These are phyloP conservation scores for Ammopiptanthus mongolicus DNA, from an alignment of 306 rosid species.

Conservation along the genomic window DNA sequence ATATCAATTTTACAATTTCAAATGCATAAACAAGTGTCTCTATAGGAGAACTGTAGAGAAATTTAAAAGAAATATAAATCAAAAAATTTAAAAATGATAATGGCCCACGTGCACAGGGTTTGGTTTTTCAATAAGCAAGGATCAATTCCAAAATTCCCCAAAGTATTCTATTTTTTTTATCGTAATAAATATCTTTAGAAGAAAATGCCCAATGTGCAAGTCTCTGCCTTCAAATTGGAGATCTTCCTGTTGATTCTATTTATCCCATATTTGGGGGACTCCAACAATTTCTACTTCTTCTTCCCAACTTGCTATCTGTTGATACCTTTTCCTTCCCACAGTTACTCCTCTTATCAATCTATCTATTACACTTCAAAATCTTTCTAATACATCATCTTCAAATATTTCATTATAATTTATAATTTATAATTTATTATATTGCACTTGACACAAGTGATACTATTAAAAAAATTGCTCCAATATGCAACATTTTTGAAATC, in stretches of 20 bases:
- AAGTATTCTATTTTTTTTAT: neutral
- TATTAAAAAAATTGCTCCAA: neutral
- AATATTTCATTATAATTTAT: no score
- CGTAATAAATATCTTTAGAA: neutral
- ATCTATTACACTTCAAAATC: neutral
- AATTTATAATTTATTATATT: neutral
- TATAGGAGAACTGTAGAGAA: neutral
- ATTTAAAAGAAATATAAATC: neutral
- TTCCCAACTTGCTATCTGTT: neutral
- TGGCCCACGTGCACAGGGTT: neutral
- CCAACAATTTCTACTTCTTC: no score
- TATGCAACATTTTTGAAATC: neutral
- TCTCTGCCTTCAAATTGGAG: neutral
- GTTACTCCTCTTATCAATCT: neutral
- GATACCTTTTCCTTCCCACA: neutral
- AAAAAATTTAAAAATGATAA: neutral
- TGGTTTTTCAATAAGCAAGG: neutral
- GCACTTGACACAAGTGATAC: neutral
- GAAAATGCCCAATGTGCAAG: neutral
- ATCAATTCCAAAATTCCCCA: conserved; percentile 5
- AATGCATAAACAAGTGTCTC: neutral
- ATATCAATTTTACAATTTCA: neutral
- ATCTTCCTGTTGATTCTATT: neutral
- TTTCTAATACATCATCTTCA: neutral
- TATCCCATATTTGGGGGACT: neutral